Evolutionary conservation across 1,284 basidiomycete species (phyloP).

Genomic region (Volvariella volvacea): DNA sequence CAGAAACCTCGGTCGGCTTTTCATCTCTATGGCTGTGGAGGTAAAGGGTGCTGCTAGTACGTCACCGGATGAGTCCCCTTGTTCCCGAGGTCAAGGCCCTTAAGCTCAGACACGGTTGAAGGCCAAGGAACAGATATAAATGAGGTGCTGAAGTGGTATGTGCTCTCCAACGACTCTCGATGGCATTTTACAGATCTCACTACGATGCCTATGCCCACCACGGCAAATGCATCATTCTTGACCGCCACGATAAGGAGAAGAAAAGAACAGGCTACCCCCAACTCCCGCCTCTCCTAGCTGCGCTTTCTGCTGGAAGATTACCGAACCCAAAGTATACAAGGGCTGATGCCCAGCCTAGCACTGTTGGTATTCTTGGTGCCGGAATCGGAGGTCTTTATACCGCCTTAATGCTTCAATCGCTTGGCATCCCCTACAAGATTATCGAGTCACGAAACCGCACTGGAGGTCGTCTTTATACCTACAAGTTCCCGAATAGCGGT

Average conservation of each 20-base stretch:
- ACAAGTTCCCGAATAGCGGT: slow-evolving; percentile 13
- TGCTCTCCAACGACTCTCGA: slow-evolving; percentile 21
- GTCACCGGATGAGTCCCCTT: slow-evolving; percentile 12
- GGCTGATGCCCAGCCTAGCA: slow-evolving; percentile 8
- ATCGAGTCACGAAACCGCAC: slow-evolving; percentile 11
- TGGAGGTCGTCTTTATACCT: slow-evolving; percentile 28
- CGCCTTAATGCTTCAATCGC: slow-evolving; percentile 17
- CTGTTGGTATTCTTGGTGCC: slow-evolving; percentile 13
- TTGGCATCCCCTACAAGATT: slow-evolving; percentile 13
- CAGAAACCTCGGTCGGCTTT: too few relatives aligned
- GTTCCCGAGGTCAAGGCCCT: slow-evolving; percentile 12
- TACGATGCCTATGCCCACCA: too few relatives aligned
- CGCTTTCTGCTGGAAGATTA: too few relatives aligned
- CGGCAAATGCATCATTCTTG: too few relatives aligned
- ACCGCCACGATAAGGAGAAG: too few relatives aligned
- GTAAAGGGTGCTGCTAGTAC: slow-evolving; percentile 13
- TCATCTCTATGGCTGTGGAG: slow-evolving; percentile 13
- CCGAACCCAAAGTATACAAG: too few relatives aligned
- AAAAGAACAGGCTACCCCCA: neutral
- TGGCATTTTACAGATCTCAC: too few relatives aligned
- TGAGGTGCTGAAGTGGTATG: slow-evolving; percentile 17
- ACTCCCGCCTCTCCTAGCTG: too few relatives aligned
- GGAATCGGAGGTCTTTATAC: slow-evolving; percentile 13
- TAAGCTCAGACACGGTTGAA: too few relatives aligned
- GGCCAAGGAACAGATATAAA: too few relatives aligned